Evolutionary conservation across 2,329 filamentous ascomycete species (phyloP).

Genomic region (Pestalotiopsis sp.): DNA sequence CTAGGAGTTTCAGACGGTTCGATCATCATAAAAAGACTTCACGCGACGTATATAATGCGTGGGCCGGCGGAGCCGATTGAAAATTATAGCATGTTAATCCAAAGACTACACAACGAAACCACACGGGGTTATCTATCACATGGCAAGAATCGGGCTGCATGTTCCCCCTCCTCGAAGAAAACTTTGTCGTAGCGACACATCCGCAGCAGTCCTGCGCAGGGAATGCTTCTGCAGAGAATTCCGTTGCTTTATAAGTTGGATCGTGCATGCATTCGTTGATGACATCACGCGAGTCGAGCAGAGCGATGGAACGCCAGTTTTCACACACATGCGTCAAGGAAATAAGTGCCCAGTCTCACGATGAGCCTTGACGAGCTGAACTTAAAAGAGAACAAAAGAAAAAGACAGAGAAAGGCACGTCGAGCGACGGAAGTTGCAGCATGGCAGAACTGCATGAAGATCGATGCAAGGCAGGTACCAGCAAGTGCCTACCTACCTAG

Average conservation of each 20-base stretch:
- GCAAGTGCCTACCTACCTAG: not conserved
- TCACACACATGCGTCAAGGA: not conserved
- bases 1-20: not conserved
- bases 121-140: not conserved
- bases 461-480: not conserved
- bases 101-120: not conserved
- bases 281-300: not conserved
- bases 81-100: not conserved
- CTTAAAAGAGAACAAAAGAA: not conserved
- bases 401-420: not conserved
- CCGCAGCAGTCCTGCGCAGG: no score
- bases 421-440: not conserved
- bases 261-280: not conserved
- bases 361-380: not conserved
- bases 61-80: not conserved
- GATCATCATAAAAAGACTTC: not conserved
- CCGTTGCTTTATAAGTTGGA: no score
- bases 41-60: constrained; percentile 1
- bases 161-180: no score
- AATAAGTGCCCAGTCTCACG: not conserved
- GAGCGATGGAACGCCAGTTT: not conserved
- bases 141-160: not conserved
- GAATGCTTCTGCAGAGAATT: no score
- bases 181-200: no score
- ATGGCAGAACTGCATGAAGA: not conserved